phyloP scores from a whole-genome alignment of 2,329 filamentous ascomycete genomes.

The Colletotrichum simmondsii region DNA sequence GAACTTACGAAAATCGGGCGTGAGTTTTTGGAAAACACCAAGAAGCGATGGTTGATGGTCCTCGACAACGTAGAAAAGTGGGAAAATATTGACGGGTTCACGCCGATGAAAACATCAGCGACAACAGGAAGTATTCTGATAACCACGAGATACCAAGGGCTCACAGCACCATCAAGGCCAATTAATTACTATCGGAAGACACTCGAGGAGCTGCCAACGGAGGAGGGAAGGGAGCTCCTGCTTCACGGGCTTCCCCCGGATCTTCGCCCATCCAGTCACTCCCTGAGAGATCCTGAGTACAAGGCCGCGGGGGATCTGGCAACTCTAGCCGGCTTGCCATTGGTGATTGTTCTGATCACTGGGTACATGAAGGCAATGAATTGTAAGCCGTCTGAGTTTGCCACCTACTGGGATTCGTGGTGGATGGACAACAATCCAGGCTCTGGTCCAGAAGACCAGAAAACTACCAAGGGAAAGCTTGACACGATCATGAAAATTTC shows the following conservation, averaged over 20 bases:
- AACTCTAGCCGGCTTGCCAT: slow-evolving; percentile 29
- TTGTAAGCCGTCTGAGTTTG: slow-evolving; percentile 33
- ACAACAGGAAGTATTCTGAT: slow-evolving; percentile 33
- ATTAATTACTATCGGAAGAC: slow-evolving; percentile 33
- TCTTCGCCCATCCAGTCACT: slow-evolving; percentile 18
- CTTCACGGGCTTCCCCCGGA: slow-evolving; percentile 31
- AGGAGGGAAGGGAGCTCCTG: slow-evolving; percentile 30
- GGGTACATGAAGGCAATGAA: slow-evolving; percentile 35
- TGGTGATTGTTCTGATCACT: slow-evolving; percentile 33
- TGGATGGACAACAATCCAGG: slow-evolving; percentile 12
- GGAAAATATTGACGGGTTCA: slow-evolving; percentile 33
- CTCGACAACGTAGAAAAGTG: slow-evolving; percentile 37
- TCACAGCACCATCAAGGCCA: slow-evolving; percentile 28
- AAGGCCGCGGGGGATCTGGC: slow-evolving; percentile 36
- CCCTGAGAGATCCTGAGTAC: slow-evolving; percentile 30
- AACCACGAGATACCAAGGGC: slow-evolving; percentile 27
- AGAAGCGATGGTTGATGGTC: slow-evolving; percentile 35
- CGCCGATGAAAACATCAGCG: slow-evolving; percentile 34
- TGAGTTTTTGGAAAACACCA: slow-evolving; percentile 33
- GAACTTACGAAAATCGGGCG: slow-evolving; percentile 25
- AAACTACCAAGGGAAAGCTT: slow-evolving; percentile 4
- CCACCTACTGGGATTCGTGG: slow-evolving; percentile 36
- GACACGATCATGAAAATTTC: slow-evolving; percentile 35
- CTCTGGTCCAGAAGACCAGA: slow-evolving; percentile 15
- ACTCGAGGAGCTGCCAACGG: slow-evolving; percentile 23